These are phyloP conservation scores for Geosiphon pyriformis DNA, from an alignment of 192 early-diverging fungal species.

Conservation along the genomic window DNA sequence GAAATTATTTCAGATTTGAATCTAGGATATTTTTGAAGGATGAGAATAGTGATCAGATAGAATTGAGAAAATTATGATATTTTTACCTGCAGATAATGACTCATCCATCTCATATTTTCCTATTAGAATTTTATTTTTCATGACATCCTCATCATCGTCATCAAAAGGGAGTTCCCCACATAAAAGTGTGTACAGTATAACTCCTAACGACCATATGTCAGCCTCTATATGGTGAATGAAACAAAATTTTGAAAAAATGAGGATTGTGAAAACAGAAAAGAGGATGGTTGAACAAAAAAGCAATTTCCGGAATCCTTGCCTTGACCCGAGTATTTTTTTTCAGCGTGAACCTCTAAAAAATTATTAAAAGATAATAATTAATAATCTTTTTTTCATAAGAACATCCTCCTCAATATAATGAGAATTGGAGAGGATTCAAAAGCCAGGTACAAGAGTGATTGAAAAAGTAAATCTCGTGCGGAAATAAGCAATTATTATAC, in stretches of 20 bases:
- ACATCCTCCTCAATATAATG: not conserved
- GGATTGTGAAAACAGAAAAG: not conserved
- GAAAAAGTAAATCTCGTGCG: too few species aligned
- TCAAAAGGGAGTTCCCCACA: constrained; percentile 79
- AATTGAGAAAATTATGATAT: not conserved
- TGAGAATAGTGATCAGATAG: not conserved
- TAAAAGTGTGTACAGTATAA: constrained; percentile 84
- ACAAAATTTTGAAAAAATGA: not conserved
- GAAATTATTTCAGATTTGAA: too few species aligned
- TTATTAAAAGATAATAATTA: constrained; percentile 13
- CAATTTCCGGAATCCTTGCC: constrained; percentile 40
- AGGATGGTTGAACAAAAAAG: not conserved
- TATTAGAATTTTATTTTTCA: constrained; percentile 66
- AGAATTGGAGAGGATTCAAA: not conserved
- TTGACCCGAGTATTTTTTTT: constrained; percentile 74
- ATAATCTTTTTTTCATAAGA: too few species aligned
- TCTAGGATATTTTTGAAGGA: too few species aligned
- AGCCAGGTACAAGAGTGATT: not conserved
- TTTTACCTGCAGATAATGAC: constrained; percentile 47
- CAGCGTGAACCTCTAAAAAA: constrained; percentile 60
- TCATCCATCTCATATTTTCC: constrained; percentile 68
- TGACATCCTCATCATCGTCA: constrained; percentile 66
- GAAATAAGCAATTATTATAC: constrained; percentile 29
- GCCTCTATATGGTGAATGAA: constrained; percentile 41
- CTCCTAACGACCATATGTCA: constrained; percentile 94